Conservation (phyloP, 2,329 filamentous ascomycete species). For the Geosmithia flava region DNA sequence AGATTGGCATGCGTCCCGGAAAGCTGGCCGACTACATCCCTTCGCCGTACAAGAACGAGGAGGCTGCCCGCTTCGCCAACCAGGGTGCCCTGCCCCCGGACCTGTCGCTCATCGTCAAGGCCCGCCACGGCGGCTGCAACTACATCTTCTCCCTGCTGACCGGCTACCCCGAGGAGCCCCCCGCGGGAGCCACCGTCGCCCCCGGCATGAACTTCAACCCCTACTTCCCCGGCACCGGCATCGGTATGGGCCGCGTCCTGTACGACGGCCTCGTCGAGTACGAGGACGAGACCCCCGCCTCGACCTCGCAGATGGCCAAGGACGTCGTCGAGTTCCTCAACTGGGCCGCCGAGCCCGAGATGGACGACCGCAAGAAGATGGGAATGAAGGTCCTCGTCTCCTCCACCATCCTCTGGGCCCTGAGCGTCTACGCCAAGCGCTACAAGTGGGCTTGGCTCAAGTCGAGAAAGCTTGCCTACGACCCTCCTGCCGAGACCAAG, state of each 20-base stretch:
- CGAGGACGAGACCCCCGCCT: slow-evolving; percentile 88
- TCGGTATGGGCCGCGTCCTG: slow-evolving; percentile 96
- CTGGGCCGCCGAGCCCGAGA: slow-evolving; percentile 97
- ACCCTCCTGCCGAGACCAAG: slow-evolving; percentile 51
- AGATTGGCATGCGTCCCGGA: slow-evolving; percentile 96
- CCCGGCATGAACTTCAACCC: slow-evolving; percentile 99
- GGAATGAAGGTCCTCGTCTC: slow-evolving; percentile 90
- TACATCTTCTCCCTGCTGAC: slow-evolving; percentile 98
- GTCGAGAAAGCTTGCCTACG: slow-evolving; percentile 86
- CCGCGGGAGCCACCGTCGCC: slow-evolving; percentile 74
- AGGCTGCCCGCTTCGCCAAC: slow-evolving; percentile 95
- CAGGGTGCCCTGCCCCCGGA: slow-evolving; percentile 95
- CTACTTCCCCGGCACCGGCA: slow-evolving; percentile 98
- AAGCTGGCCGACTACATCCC: slow-evolving; percentile 98
- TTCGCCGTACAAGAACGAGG: slow-evolving; percentile 94
- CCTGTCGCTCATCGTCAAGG: slow-evolving; percentile 96
- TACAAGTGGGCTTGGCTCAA: slow-evolving; percentile 99
- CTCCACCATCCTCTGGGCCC: slow-evolving; percentile 62
- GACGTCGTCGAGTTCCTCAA: slow-evolving; percentile 98
- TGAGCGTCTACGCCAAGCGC: slow-evolving; percentile 97
- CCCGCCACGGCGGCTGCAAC: slow-evolving; percentile 91
- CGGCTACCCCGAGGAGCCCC: slow-evolving; percentile 92
- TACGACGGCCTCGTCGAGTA: slow-evolving; percentile 98
- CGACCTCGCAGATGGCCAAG: slow-evolving; percentile 99
- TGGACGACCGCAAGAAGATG: slow-evolving; percentile 99